These are phyloP conservation scores for Clavispora fructus DNA, from an alignment of 805 yeast genomes.

Conservation along the genomic window DNA sequence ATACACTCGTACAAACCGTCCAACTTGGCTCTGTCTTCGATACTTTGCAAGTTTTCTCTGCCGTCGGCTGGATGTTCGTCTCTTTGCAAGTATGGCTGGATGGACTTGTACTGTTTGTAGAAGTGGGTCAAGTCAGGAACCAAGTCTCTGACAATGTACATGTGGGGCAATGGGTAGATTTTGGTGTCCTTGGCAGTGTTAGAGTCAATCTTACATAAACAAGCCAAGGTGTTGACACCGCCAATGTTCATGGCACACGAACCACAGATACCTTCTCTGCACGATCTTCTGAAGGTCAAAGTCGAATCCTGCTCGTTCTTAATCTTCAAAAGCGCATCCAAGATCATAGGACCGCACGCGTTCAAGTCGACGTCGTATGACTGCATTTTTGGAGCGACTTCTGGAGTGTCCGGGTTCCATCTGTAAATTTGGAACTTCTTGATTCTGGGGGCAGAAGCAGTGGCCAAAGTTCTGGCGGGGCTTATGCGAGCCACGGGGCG, in stretches of 20 bases:
- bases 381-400: slow-evolving; percentile 82
- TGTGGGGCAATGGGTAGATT: slow-evolving; percentile 96
- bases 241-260: slow-evolving; percentile 99
- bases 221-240: slow-evolving; percentile 94
- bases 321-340: slow-evolving; percentile 90
- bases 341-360: slow-evolving; percentile 95
- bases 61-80: slow-evolving; percentile 78
- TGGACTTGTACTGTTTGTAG: slow-evolving; percentile 97
- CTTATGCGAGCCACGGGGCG: slow-evolving; percentile 12
- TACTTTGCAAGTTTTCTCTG: slow-evolving; percentile 83
- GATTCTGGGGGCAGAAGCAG: slow-evolving; percentile 47
- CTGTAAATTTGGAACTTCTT: slow-evolving; percentile 92
- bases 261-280: slow-evolving; percentile 99
- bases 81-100: slow-evolving; percentile 94
- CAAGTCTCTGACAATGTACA: slow-evolving; percentile 94
- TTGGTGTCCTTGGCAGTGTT: slow-evolving; percentile 70
- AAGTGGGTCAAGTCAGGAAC: slow-evolving; percentile 97
- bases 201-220: slow-evolving; percentile 88
- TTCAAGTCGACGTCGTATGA: slow-evolving; percentile 80
- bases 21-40: slow-evolving; percentile 90
- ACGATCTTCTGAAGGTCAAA: slow-evolving; percentile 93
- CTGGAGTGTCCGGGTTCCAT: slow-evolving; percentile 98
- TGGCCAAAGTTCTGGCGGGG: slow-evolving; percentile 24
- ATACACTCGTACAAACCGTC: slow-evolving; percentile 98
- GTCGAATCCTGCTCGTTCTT: slow-evolving; percentile 96